Conservation (phyloP, 768 basidiomycete genomes). For the Termitomyces sp. region DNA sequence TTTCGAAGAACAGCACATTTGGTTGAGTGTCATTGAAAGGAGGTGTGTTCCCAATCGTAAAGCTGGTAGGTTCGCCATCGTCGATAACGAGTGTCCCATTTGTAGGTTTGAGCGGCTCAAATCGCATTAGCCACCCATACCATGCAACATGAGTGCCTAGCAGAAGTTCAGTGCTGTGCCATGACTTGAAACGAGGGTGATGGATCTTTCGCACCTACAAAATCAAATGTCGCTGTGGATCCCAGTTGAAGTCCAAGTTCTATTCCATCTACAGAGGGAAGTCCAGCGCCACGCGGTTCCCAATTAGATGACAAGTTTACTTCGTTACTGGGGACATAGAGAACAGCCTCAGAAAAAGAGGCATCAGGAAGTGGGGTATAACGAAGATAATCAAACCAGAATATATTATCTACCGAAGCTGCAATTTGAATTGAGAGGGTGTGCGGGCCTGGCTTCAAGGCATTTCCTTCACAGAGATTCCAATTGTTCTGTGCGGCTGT, state of each 20-base stretch:
- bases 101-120: background rate
- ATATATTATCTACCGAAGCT: background rate
- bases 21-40: background rate
- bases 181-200: background rate
- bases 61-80: background rate
- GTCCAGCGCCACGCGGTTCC: background rate
- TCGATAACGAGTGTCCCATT: background rate
- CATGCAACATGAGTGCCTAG: background rate
- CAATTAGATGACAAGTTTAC: background rate
- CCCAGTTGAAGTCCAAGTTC: background rate
- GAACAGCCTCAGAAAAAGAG: background rate
- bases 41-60: background rate
- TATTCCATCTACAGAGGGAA: background rate
- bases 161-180: too few relatives aligned
- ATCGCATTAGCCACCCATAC: conserved; percentile 1
- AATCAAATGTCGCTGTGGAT: background rate
- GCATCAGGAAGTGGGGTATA: conserved; percentile 1
- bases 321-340: background rate
- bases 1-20: background rate
- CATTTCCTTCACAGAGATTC: conserved; percentile 17
- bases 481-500: conserved; percentile 18
- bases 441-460: conserved; percentile 22
- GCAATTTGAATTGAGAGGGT: conserved; percentile 19
- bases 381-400: conserved; percentile 11
- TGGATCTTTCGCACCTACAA: background rate